Conservation (phyloP, 2,329 filamentous ascomycete genomes). For the Macroventuria anomochaeta region DNA sequence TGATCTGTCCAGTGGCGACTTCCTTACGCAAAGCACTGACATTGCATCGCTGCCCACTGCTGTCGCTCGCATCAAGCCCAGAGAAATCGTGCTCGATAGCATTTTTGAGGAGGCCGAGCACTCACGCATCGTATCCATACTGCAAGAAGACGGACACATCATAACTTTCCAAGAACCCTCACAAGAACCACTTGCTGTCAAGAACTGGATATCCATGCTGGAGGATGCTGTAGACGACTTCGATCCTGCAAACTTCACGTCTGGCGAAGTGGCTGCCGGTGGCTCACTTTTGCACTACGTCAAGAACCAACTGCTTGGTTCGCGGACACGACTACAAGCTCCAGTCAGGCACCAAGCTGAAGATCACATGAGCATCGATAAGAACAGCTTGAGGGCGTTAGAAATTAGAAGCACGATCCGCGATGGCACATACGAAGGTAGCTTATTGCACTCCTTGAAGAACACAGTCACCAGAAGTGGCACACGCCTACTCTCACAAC, state of each 20-base stretch:
- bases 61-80: slow-evolving; percentile 80
- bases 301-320: slow-evolving; percentile 75
- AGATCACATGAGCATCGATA: slow-evolving; percentile 89
- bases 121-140: slow-evolving; percentile 67
- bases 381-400: slow-evolving; percentile 84
- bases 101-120: slow-evolving; percentile 61
- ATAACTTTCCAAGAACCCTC: slow-evolving; percentile 71
- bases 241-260: slow-evolving; percentile 64
- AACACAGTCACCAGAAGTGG: slow-evolving; percentile 92
- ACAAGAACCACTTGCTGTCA: slow-evolving; percentile 55
- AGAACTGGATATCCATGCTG: slow-evolving; percentile 77
- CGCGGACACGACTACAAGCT: slow-evolving; percentile 81
- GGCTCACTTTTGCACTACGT: slow-evolving; percentile 86
- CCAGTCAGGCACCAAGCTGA: slow-evolving; percentile 76
- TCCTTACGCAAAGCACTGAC: slow-evolving; percentile 81
- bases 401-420: slow-evolving; percentile 88
- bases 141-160: slow-evolving; percentile 76
- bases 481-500: slow-evolving; percentile 79
- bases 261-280: slow-evolving; percentile 76
- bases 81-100: slow-evolving; percentile 79
- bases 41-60: slow-evolving; percentile 77
- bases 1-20: slow-evolving; percentile 92
- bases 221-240: slow-evolving; percentile 71
- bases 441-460: slow-evolving; percentile 86
- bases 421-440: slow-evolving; percentile 80